Evolutionary conservation across 345 rosid species (phyloP), one percentile per base, ranked within the genome.

Genomic region (Corchorus olitorius): DNA sequence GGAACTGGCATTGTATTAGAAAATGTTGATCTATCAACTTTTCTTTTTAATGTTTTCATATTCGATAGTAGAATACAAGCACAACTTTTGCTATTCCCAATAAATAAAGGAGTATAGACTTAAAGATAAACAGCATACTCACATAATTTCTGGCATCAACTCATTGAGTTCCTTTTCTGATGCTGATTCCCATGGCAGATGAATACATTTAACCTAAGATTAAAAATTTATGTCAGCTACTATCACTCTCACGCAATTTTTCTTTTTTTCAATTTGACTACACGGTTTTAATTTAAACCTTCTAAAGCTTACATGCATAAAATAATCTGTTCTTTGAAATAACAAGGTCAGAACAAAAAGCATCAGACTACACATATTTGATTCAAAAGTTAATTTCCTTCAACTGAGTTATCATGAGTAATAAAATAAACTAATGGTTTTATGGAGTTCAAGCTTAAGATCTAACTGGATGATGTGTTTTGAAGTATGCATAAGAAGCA

Each of bases 151-250:
- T 55, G 93, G 96, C 65, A 59, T 64, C 46, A 82, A 85, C 70
- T 78, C 68, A 12, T 78, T 79, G 70, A 92, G 78, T 68, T 84
- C 91, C 35, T 77, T 80, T 75, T 82, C 90, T 1, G 86, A 74
- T 75, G 91, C 94, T 66, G 89, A 88, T 84, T 91, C 97, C 97
- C 97, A 94, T 12, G 94, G 92, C 73, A 94, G 87, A 85, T 88
- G 88, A 71, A 91, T 75, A 81, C 97, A 89, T 78, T 86, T 79
- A 39, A 94, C 89, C 91, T 77, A 81, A 77, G 75, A 84, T 71
- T 67, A 50, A 73, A 55, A 43, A 49, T 79, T 73, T 63, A 67
- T 48, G 55, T 76, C 60, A 76, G 63, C 64, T 34, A 45, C 59
- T 34, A 45, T 20, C 2, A 61, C 4, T 39, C 63, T 48, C 20